Conservation (phyloP, 768 basidiomycete species). For the Strobilomyces dryophilus region DNA sequence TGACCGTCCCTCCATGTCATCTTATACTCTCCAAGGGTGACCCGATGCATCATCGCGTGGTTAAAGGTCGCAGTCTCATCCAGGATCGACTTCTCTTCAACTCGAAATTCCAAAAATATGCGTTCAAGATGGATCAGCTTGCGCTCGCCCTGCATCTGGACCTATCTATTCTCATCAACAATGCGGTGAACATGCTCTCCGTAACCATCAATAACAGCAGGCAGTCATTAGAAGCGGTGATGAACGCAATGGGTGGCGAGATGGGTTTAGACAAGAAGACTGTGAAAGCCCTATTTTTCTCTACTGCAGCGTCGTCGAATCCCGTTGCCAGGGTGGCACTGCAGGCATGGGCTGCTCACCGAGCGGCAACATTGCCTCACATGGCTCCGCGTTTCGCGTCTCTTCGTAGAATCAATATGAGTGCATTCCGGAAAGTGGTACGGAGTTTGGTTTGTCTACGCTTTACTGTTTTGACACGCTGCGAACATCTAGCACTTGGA, state of each 20-base stretch:
- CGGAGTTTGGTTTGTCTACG: background rate
- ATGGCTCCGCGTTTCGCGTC: constrained; percentile 16
- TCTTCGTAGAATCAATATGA: constrained; percentile 21
- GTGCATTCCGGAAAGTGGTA: constrained; percentile 31
- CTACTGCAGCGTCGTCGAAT: constrained; percentile 16
- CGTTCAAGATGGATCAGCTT: constrained; percentile 46
- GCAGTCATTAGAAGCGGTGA: constrained; percentile 32
- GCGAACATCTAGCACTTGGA: constrained; percentile 34
- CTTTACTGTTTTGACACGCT: background rate
- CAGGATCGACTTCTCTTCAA: constrained; percentile 32
- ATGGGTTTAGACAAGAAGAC: constrained; percentile 21
- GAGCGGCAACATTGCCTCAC: constrained; percentile 26
- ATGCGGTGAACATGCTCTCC: constrained; percentile 42
- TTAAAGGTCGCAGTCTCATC: constrained; percentile 23
- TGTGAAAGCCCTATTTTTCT: constrained; percentile 30
- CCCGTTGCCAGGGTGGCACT: constrained; percentile 27
- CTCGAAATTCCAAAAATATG: constrained; percentile 29
- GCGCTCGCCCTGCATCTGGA: constrained; percentile 39
- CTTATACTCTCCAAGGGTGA: background rate
- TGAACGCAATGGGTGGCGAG: constrained; percentile 38
- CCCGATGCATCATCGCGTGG: background rate
- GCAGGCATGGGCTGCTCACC: constrained; percentile 45
- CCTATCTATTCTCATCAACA: constrained; percentile 29
- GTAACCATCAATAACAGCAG: constrained; percentile 17
- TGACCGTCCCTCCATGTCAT: constrained; percentile 26